phyloP scores from a whole-genome alignment of 1,284 basidiomycete genomes.

The Sporisorium reilianum region DNA sequence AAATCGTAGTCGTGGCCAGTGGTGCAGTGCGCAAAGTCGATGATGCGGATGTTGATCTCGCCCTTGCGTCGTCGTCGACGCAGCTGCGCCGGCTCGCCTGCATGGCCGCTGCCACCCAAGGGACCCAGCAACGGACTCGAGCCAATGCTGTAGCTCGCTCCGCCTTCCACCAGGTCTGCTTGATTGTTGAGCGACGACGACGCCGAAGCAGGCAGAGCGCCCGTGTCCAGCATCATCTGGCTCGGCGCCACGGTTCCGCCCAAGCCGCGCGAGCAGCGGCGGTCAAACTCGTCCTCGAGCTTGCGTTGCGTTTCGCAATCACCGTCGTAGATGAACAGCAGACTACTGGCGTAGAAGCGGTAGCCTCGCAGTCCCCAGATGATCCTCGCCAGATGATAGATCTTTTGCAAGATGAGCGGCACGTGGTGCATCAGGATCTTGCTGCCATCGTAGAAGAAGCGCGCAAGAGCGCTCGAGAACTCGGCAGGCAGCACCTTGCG shows the following conservation, averaged over 20 bases:
- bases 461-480: slow-evolving; percentile 83
- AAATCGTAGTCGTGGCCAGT: slow-evolving; percentile 91
- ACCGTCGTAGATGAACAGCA: slow-evolving; percentile 97
- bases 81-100: slow-evolving; percentile 14
- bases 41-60: slow-evolving; percentile 93
- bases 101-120: slow-evolving; percentile 9
- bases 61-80: slow-evolving; percentile 73
- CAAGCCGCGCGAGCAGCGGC: slow-evolving; percentile 30
- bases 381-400: slow-evolving; percentile 93
- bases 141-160: slow-evolving; percentile 45
- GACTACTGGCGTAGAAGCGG: slow-evolving; percentile 96
- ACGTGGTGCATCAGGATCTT: slow-evolving; percentile 89
- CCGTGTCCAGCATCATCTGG: slow-evolving; percentile 23
- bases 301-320: slow-evolving; percentile 84
- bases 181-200: slow-evolving; percentile 15
- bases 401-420: slow-evolving; percentile 87
- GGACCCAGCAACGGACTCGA: slow-evolving; percentile 46
- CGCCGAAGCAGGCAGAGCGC: background rate
- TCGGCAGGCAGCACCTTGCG: slow-evolving; percentile 87
- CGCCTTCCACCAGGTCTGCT: slow-evolving; percentile 36
- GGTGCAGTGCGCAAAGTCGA: slow-evolving; percentile 98
- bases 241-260: slow-evolving; percentile 46
- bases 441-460: slow-evolving; percentile 88
- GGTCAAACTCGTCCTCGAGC: slow-evolving; percentile 65
- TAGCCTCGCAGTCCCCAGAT: slow-evolving; percentile 88